Base-by-base conservation (phyloP, 495 filamentous ascomycete genomes). In the Xylaria grammica region DNA sequence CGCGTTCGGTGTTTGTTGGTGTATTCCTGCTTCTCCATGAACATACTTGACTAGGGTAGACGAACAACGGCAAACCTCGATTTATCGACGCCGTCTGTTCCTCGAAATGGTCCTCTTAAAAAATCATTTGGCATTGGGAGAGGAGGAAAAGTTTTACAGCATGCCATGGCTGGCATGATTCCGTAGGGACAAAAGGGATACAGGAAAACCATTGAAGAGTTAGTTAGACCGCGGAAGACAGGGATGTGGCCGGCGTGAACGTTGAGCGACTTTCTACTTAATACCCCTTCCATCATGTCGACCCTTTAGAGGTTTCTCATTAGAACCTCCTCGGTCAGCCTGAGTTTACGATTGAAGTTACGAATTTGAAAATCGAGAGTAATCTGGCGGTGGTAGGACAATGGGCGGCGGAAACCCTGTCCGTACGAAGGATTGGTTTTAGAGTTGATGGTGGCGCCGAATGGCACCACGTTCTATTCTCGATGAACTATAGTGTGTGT, bases 1-100 rank as follows among this genome's bases (percentile, higher is more conserved):
- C 66, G 71, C 73, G 69, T 66, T 70, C 48, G 73, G 71, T 68
- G 70, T 72, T 72, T 63, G 61, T 66, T 69, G 64, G 67, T 72
- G 72, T 70, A 68, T 69, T 53, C 48, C 38, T 51, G 36, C 59
- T 60, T 67, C 52, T 68, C 57, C 71, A 49, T 72, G 69, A 58
- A 69, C 69, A 72, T 69, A 68, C 29, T 64, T 57, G 62, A 64
- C 24, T 40, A 40, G 32, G 62, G 53, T 64, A 42, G 42, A 38
- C 11, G 62, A 44, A 34, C 34, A 55, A 64, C 42, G 42, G 40
- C 52, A 20, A 51, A 26, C 34, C 26, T 55, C 42, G 34, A 36
- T 58, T 29, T 22, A 7, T 53, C n/a, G 22, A 49, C 42, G 38
- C 32, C n/a, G 24, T 5, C 20, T 17, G 30, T 38, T 36, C 26